phyloP scores from a whole-genome alignment of 805 yeast genomes.

The Kregervanrija delftensis region DNA sequence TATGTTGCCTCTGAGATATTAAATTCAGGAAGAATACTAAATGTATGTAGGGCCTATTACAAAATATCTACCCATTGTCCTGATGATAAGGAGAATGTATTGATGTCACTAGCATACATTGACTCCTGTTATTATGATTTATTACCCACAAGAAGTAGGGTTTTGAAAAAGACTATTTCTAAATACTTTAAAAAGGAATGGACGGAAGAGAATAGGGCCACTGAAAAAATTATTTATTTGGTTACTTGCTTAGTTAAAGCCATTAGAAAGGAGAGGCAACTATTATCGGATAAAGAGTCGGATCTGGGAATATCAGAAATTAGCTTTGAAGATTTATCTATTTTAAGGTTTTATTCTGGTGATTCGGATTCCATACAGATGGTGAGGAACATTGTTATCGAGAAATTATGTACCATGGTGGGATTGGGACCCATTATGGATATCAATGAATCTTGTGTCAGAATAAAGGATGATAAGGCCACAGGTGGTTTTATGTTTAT shows the following conservation, averaged over 20 bases:
- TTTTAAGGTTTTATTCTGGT: slow-evolving; percentile 10
- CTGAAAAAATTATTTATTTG: slow-evolving; percentile 1
- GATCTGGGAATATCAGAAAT: too few species aligned
- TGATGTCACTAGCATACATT: slow-evolving; percentile 10
- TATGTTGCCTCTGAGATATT: slow-evolving; percentile 16
- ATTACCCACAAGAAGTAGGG: slow-evolving; percentile 4
- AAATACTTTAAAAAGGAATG: too few species aligned
- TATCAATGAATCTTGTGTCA: slow-evolving; percentile 5
- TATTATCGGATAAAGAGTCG: too few species aligned
- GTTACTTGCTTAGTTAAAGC: slow-evolving; percentile 1
- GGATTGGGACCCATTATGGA: not conserved
- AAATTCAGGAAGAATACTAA: slow-evolving; percentile 5
- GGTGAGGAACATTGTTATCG: slow-evolving; percentile 4
- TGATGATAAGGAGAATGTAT: slow-evolving; percentile 10
- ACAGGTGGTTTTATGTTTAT: too few species aligned
- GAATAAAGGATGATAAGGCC: not conserved
- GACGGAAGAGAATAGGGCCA: too few species aligned
- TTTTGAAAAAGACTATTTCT: slow-evolving; percentile 1
- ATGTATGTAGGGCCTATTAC: not conserved
- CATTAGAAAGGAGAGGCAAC: not conserved
- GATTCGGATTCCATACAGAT: slow-evolving; percentile 4
- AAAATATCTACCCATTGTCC: slow-evolving; percentile 1
- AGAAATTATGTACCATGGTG: slow-evolving; percentile 3
- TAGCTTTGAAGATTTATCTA: slow-evolving; percentile 6
- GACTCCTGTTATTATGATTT: slow-evolving; percentile 22